A percentile compares a stretch with the other conserved stretches of the same genome.
Conservation (phyloP, 2,329 filamentous ascomycete genomes). For the Ascochyta viciae-villosae region DNA sequence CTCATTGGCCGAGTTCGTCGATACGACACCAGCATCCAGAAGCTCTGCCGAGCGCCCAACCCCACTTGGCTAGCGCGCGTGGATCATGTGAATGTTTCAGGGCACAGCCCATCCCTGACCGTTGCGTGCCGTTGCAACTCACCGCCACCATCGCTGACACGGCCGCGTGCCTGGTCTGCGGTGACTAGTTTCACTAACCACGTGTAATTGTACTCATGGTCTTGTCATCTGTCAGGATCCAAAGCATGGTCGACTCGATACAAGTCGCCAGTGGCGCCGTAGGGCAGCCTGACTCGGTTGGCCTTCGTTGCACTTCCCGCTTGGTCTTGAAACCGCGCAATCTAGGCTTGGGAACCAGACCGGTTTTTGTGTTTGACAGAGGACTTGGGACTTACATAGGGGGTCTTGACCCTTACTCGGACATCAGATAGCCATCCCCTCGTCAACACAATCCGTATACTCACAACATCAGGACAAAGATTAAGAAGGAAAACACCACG, state of each 20-base stretch:
- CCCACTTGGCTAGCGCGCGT: slow-evolving; percentile 2
- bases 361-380: neutral
- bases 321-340: neutral
- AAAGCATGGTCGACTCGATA: slow-evolving; percentile 8
- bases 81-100: slow-evolving; percentile 20
- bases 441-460: neutral
- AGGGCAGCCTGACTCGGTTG: slow-evolving; percentile 3
- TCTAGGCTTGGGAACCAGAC: neutral
- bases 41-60: slow-evolving; percentile 12
- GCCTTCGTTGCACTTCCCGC: neutral
- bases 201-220: slow-evolving; percentile 13
- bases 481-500: neutral
- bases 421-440: neutral
- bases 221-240: slow-evolving; percentile 14
- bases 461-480: neutral
- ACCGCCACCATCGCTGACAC: slow-evolving; percentile 16
- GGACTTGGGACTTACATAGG: neutral
- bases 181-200: slow-evolving; percentile 14
- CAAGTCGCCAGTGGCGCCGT: slow-evolving; percentile 9
- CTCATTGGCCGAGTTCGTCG: neutral
- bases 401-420: neutral
- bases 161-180: slow-evolving; percentile 14
- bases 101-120: neutral
- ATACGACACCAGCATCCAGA: neutral
- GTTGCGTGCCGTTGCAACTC: slow-evolving; percentile 8